Percentiles rank a stretch among this genome's conserved stretches.
phyloP scores from a whole-genome alignment of 2,329 filamentous ascomycete species.

The Apiospora saccharicola region DNA sequence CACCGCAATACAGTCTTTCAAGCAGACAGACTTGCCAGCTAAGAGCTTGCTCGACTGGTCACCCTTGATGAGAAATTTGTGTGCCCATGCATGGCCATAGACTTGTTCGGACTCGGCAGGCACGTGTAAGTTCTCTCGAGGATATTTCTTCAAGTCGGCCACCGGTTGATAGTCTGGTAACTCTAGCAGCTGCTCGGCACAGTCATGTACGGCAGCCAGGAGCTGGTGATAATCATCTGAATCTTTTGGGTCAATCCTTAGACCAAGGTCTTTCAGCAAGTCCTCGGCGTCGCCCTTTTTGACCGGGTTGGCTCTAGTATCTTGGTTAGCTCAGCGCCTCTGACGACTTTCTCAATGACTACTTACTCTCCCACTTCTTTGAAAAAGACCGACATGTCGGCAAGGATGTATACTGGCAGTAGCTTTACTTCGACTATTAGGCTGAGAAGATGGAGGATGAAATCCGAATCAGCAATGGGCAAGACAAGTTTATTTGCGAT shows the following conservation, averaged over 20 bases:
- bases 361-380: constrained; percentile 47
- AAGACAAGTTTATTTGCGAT: neutral
- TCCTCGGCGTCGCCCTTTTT: constrained; percentile 48
- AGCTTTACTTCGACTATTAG: neutral
- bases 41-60: constrained; percentile 36
- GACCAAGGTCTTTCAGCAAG: constrained; percentile 45
- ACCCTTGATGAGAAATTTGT: constrained; percentile 54
- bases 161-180: constrained; percentile 56
- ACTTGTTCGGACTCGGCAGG: constrained; percentile 50
- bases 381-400: constrained; percentile 48
- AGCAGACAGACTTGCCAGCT: constrained; percentile 54
- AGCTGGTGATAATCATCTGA: constrained; percentile 54
- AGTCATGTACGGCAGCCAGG: constrained; percentile 59
- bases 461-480: neutral
- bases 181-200: constrained; percentile 51
- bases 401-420: neutral
- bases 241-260: constrained; percentile 47
- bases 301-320: constrained; percentile 49
- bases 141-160: constrained; percentile 51
- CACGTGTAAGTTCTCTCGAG: constrained; percentile 52
- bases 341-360: neutral
- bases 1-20: constrained; percentile 64
- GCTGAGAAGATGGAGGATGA: constrained; percentile 9
- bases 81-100: constrained; percentile 59
- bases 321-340: neutral